These are phyloP conservation scores for Yamadazyma mexicana DNA, from an alignment of 1,139 yeast species.

Conservation along the genomic window DNA sequence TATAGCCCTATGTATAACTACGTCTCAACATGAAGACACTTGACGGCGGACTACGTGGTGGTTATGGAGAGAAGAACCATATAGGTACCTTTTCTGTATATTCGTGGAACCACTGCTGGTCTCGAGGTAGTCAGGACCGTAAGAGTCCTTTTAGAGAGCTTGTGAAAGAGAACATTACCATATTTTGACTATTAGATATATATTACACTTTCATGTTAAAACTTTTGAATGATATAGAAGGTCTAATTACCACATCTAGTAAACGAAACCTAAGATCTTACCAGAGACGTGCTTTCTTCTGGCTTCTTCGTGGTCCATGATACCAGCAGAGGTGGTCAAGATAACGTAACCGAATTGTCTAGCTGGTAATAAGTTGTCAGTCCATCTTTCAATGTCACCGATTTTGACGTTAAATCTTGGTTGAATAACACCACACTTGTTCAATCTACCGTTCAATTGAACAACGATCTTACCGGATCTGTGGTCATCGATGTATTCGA, in stretches of 20 bases:
- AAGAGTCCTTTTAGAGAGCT: no score
- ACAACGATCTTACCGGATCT: conserved; percentile 95
- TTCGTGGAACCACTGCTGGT: no score
- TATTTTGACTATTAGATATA: conserved; percentile 7
- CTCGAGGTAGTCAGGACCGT: no score
- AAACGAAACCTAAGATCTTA: conserved; percentile 91
- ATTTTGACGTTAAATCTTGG: conserved; percentile 96
- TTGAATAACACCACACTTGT: conserved; percentile 95
- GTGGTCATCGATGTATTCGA: conserved; percentile 97
- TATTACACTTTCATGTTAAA: conserved; percentile 7
- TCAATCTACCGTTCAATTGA: conserved; percentile 93
- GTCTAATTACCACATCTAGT: conserved; percentile 39
- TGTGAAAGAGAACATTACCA: no score
- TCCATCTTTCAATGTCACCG: conserved; percentile 92
- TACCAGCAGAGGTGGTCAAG: conserved; percentile 97
- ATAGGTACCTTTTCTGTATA: no score
- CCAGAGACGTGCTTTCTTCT: conserved; percentile 99
- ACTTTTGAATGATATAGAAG: not conserved
- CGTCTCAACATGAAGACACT: no score
- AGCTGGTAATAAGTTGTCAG: conserved; percentile 91
- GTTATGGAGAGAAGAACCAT: no score
- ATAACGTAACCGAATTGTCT: conserved; percentile 96
- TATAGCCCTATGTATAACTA: conserved; percentile 12
- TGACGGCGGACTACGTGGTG: no score
- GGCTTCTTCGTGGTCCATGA: conserved; percentile 99